A percentile compares a stretch with the other conserved stretches of the same genome.
Conservation (phyloP, 768 basidiomycete genomes). For the Basidioascus undulatus region DNA sequence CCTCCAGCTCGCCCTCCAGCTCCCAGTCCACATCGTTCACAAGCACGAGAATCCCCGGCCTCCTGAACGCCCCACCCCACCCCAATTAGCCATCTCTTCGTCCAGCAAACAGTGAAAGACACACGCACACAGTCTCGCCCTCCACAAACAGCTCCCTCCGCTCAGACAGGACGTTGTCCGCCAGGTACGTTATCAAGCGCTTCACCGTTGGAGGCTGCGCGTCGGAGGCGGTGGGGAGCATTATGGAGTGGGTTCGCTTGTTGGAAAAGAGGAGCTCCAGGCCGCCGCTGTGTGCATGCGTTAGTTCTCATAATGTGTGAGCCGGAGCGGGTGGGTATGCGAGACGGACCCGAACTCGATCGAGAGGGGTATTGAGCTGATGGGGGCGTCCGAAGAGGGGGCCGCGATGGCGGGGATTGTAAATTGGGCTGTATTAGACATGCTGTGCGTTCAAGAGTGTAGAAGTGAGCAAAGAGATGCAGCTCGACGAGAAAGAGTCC, state of each 20-base stretch:
- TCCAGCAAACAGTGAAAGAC: neutral
- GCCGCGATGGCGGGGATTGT: no score
- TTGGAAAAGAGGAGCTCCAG: slow-evolving; percentile 66
- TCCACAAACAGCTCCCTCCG: slow-evolving; percentile 76
- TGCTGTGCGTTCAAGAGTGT: no score
- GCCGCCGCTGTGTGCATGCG: slow-evolving; percentile 49
- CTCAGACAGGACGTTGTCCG: slow-evolving; percentile 38
- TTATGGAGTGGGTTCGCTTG: slow-evolving; percentile 31
- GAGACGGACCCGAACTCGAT: no score
- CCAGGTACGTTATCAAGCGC: slow-evolving; percentile 18
- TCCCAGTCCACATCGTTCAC: slow-evolving; percentile 97
- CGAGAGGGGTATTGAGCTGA: no score
- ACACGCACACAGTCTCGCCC: slow-evolving; percentile 49
- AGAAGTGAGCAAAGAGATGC: no score
- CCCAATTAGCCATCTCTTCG: neutral
- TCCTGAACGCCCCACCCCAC: slow-evolving; percentile 25
- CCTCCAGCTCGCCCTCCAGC: slow-evolving; percentile 78
- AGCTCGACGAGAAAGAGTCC: no score
- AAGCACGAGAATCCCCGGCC: slow-evolving; percentile 89
- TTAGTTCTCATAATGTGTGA: no score
- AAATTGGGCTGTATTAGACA: no score
- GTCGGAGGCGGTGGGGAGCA: slow-evolving; percentile 23
- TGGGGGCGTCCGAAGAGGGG: no score
- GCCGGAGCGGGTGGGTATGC: no score
- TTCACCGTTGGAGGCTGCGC: neutral